Evolutionary conservation across 2,329 filamentous ascomycete species (phyloP).

Genomic region (Sphaerulina vaccinii): DNA sequence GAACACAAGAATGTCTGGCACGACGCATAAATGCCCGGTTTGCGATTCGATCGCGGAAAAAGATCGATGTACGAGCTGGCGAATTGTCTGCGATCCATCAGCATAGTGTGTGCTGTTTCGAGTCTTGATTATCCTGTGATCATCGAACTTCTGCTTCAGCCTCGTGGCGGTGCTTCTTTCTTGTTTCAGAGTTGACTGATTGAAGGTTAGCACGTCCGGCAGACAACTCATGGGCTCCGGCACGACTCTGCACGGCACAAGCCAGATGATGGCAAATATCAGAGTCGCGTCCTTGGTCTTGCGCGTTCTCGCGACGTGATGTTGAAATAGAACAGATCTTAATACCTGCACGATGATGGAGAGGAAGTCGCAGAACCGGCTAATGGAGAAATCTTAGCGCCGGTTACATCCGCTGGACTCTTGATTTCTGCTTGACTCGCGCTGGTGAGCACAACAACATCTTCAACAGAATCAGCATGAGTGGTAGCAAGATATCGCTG

Average conservation of each 20-base stretch:
- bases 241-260: neutral
- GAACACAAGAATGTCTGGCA: conserved; percentile 13
- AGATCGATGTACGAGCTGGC: neutral
- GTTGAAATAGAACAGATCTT: neutral
- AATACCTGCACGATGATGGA: neutral
- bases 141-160: neutral
- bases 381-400: neutral
- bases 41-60: neutral
- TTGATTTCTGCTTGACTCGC: conserved; percentile 5
- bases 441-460: neutral
- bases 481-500: conserved; percentile 33
- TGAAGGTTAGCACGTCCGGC: neutral
- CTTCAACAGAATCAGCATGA: conserved; percentile 13
- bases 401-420: neutral
- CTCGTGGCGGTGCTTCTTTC: conserved; percentile 10
- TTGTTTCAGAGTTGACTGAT: conserved; percentile 9
- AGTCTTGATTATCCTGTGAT: conserved; percentile 1
- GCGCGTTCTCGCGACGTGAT: neutral
- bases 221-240: neutral
- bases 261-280: neutral
- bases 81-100: conserved; percentile 8
- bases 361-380: neutral
- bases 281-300: neutral
- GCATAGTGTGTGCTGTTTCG: conserved; percentile 1
- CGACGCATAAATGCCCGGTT: conserved; percentile 2